These are phyloP conservation scores for Truncatella angustata DNA, from an alignment of 2,329 filamentous ascomycete genomes.

Conservation along the genomic window DNA sequence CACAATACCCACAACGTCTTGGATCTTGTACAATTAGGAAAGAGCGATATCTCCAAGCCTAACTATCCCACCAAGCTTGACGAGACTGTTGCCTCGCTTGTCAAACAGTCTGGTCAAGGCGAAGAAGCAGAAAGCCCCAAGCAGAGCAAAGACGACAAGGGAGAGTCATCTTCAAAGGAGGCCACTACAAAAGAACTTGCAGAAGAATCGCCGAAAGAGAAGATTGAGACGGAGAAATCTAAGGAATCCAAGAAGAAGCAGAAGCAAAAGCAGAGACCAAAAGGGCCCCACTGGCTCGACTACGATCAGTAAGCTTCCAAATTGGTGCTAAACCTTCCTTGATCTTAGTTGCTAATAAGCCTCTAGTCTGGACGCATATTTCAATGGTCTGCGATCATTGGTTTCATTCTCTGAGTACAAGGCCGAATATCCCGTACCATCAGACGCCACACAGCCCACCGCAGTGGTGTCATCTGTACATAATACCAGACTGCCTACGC, in stretches of 20 bases:
- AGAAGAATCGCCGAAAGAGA: no score
- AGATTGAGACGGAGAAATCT: background rate
- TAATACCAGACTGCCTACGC: constrained; percentile 40
- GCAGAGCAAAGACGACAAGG: constrained; percentile 6
- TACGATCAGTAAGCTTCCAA: constrained; percentile 41
- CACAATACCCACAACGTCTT: constrained; percentile 24
- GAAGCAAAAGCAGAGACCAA: constrained; percentile 1
- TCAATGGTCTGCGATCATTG: constrained; percentile 71
- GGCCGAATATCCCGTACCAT: constrained; percentile 66
- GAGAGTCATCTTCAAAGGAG: no score
- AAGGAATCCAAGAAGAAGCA: constrained; percentile 4
- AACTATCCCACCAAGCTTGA: constrained; percentile 10
- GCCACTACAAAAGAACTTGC: constrained; percentile 18
- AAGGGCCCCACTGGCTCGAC: constrained; percentile 34
- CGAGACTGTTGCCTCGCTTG: constrained; percentile 12
- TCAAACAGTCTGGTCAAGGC: constrained; percentile 18
- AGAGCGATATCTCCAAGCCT: constrained; percentile 11
- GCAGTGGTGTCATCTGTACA: constrained; percentile 22
- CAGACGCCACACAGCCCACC: constrained; percentile 15
- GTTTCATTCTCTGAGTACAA: constrained; percentile 61
- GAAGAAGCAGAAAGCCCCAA: constrained; percentile 10
- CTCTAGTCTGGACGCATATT: constrained; percentile 73
- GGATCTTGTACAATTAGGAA: constrained; percentile 24
- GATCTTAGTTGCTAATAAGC: constrained; percentile 13
- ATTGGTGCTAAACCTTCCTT: background rate